Conservation (phyloP, 306 rosid species). For the Quercus suber region DNA sequence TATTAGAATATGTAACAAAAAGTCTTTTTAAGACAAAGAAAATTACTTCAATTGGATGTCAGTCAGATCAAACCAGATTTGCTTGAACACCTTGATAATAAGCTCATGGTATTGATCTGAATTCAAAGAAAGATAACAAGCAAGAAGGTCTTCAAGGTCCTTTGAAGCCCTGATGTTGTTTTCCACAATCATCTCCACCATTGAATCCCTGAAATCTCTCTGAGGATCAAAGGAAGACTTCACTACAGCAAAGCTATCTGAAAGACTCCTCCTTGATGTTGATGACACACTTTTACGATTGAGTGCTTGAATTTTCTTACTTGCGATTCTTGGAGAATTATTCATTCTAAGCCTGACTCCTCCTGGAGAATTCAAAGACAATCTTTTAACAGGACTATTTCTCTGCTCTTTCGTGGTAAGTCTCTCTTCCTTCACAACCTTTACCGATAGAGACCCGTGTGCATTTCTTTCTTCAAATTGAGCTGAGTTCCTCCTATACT, state of each 20-base stretch:
- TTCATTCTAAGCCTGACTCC: conserved; percentile 54
- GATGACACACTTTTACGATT: conserved; percentile 44
- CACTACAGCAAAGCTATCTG: conserved; percentile 74
- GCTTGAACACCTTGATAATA: conserved; percentile 91
- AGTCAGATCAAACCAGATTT: conserved; percentile 90
- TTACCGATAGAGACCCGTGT: conserved; percentile 31
- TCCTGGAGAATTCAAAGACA: conserved; percentile 54
- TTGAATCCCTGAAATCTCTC: conserved; percentile 85
- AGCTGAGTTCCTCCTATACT: conserved; percentile 26
- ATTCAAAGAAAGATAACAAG: conserved; percentile 83
- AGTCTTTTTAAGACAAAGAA: not conserved
- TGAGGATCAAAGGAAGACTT: conserved; percentile 82
- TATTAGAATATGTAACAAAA: not conserved
- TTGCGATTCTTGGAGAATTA: conserved; percentile 55
- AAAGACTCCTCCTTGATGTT: conserved; percentile 44
- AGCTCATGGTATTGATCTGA: conserved; percentile 91
- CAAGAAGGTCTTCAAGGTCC: conserved; percentile 96
- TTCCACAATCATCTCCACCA: conserved; percentile 96
- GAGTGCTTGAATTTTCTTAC: conserved; percentile 28
- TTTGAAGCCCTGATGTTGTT: conserved; percentile 77
- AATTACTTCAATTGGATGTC: conserved; percentile 32
- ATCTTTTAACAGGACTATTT: conserved; percentile 34
- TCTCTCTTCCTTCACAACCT: conserved; percentile 25
- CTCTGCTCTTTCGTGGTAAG: conserved; percentile 22
- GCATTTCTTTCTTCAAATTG: conserved; percentile 7